A percentile compares a stretch with the other conserved stretches of the same genome.
Evolutionary conservation across 177 flowering plant species (phyloP).

Genomic region (Telopea speciosissima): DNA sequence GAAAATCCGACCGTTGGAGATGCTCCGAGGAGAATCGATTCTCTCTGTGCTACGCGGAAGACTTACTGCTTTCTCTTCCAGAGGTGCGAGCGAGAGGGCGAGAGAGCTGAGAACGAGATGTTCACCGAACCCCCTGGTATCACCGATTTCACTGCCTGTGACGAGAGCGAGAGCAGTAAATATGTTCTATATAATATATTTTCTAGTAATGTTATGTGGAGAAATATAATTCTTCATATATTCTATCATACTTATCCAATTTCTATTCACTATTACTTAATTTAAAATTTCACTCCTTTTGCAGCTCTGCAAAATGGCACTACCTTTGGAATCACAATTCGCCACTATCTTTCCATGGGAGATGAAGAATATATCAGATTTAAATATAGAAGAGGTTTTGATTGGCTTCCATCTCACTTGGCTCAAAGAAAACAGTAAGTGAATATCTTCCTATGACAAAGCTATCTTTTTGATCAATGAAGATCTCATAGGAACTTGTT

Average conservation of each 20-base stretch:
- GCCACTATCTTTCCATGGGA: constrained; percentile 5
- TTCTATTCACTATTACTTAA: not conserved
- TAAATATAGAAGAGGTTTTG: constrained; percentile 8
- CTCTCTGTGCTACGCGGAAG: too few relatives aligned
- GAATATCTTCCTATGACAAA: not conserved
- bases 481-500: not conserved
- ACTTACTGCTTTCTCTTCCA: too few relatives aligned
- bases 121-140: too few relatives aligned
- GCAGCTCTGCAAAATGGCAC: constrained; percentile 9
- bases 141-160: too few relatives aligned
- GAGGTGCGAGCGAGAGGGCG: too few relatives aligned
- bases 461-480: not conserved
- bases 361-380: constrained; percentile 8
- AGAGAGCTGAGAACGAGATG: too few relatives aligned
- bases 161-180: too few relatives aligned
- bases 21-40: too few relatives aligned
- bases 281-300: not conserved
- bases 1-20: too few relatives aligned
- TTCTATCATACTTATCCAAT: not conserved
- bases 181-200: too few relatives aligned
- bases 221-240: not conserved
- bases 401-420: constrained; percentile 7
- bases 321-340: not conserved
- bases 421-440: constrained; percentile 16
- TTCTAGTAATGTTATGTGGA: not conserved